Percentiles rank a stretch among this genome's conserved stretches.
Conservation (phyloP, 805 yeast genomes). For the Monosporozyma solicola region DNA sequence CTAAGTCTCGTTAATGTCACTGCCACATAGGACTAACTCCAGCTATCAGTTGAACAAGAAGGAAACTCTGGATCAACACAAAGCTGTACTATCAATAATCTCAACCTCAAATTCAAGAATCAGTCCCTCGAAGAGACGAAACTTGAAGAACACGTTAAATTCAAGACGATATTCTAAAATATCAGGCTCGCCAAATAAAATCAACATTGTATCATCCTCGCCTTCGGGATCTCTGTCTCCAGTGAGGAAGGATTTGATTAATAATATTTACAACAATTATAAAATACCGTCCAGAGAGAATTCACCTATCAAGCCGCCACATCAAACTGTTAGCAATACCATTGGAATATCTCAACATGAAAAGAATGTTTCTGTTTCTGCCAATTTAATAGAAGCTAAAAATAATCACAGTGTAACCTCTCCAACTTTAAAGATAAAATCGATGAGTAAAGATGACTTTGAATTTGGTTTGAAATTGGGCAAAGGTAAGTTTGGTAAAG, state of each 20-base stretch:
- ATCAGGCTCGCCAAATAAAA: background rate
- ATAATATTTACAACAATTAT: background rate
- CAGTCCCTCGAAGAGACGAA: slow-evolving; percentile 1
- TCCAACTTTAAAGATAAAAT: slow-evolving; percentile 5
- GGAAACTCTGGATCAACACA: slow-evolving; percentile 1
- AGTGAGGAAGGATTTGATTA: background rate
- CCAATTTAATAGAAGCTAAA: background rate
- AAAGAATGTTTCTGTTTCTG: background rate
- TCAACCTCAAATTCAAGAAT: background rate
- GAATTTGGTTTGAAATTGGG: slow-evolving; percentile 85
- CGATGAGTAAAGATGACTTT: slow-evolving; percentile 42
- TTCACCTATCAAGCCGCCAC: background rate
- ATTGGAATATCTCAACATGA: background rate
- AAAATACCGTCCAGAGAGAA: slow-evolving; percentile 7
- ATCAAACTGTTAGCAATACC: background rate
- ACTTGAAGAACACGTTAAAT: background rate
- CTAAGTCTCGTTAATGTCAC: background rate
- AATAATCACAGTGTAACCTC: background rate
- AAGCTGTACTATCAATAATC: slow-evolving; percentile 2
- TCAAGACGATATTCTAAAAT: background rate
- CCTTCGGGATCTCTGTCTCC: background rate
- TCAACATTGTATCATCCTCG: background rate
- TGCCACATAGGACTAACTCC: background rate
- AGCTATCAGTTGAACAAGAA: slow-evolving; percentile 1
- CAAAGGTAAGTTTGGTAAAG: slow-evolving; percentile 89